Conservation (phyloP, 2,329 filamentous ascomycete genomes). For the Coniochaeta hoffmannii region DNA sequence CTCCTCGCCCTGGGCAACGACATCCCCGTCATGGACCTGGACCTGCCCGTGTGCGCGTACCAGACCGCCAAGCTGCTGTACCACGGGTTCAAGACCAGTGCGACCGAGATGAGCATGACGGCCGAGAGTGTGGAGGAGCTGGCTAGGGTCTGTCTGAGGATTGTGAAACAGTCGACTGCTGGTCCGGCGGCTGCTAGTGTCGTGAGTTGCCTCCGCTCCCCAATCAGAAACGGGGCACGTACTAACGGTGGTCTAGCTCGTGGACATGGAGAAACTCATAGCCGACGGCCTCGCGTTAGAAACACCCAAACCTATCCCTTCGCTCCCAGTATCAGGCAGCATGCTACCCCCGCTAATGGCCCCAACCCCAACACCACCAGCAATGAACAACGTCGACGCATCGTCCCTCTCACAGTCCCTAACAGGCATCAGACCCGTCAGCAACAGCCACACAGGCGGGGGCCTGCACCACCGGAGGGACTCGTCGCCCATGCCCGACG, state of each 20-base stretch:
- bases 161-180: slow-evolving; percentile 42
- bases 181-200: slow-evolving; percentile 43
- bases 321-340: neutral
- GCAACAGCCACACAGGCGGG: neutral
- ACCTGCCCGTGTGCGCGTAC: slow-evolving; percentile 47
- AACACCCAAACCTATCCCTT: slow-evolving; percentile 6
- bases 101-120: slow-evolving; percentile 33
- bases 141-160: slow-evolving; percentile 41
- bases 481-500: neutral
- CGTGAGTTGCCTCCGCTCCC: too few species aligned
- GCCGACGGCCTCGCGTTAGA: slow-evolving; percentile 30
- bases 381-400: neutral
- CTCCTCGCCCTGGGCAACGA: slow-evolving; percentile 42
- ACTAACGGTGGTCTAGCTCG: too few species aligned
- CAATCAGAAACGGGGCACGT: too few species aligned
- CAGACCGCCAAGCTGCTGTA: slow-evolving; percentile 47
- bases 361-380: neutral
- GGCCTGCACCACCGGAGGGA: neutral
- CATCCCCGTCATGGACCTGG: slow-evolving; percentile 45
- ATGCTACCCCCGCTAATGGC: neutral
- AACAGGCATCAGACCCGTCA: neutral
- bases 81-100: slow-evolving; percentile 39
- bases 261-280: slow-evolving; percentile 45
- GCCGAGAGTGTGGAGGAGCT: slow-evolving; percentile 40
- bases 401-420: neutral